Percentiles rank a stretch among this genome's conserved stretches.
Conservation (phyloP, 2,329 filamentous ascomycete genomes). For the Botrytis tulipae region DNA sequence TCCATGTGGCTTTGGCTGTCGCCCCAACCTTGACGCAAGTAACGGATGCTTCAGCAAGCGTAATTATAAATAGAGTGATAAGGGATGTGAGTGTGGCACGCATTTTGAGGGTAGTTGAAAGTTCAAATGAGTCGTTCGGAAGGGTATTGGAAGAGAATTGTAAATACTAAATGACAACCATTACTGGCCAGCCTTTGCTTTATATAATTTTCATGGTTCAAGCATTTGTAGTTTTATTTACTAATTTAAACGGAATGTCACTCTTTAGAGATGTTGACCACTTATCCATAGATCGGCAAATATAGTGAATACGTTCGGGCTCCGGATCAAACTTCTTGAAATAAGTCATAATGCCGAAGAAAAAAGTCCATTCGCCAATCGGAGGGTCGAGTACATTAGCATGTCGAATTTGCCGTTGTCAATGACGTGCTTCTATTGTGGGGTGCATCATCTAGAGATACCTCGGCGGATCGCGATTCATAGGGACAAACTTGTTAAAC, state of each 20-base stretch:
- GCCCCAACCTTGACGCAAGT: constrained; percentile 43
- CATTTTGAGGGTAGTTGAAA: background rate
- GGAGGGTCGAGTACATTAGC: background rate
- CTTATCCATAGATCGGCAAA: background rate
- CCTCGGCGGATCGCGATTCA: background rate
- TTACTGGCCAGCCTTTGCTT: background rate
- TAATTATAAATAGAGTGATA: background rate
- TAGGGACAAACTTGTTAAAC: background rate
- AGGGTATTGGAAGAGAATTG: background rate
- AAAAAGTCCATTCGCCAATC: background rate
- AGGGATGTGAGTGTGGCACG: background rate
- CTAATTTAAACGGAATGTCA: background rate
- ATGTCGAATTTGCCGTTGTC: background rate
- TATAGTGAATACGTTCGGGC: background rate
- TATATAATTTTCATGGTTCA: background rate
- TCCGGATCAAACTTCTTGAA: background rate
- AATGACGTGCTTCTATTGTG: constrained; percentile 15
- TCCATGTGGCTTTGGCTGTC: constrained; percentile 48
- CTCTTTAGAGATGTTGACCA: too few relatives aligned
- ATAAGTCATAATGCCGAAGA: background rate
- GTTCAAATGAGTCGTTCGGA: background rate
- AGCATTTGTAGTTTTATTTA: background rate
- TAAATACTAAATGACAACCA: too few relatives aligned
- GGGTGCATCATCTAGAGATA: background rate
- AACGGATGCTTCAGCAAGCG: constrained; percentile 32